Evolutionary conservation across 2,329 filamentous ascomycete genomes (phyloP).

Genomic region (Fusarium paranaense): DNA sequence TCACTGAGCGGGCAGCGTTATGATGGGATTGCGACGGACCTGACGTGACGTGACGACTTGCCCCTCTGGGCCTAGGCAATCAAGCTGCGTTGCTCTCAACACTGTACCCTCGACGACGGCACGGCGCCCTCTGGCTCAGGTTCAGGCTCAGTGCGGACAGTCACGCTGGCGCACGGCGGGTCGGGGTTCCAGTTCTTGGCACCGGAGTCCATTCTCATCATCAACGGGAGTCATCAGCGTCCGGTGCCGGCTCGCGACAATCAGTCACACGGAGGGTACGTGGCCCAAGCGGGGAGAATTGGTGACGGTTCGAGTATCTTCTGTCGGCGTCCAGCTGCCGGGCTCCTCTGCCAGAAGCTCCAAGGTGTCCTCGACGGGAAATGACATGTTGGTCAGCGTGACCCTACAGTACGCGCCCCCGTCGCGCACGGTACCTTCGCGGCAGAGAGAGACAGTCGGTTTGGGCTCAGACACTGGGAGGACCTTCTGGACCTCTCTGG

Average conservation of each 20-base stretch:
- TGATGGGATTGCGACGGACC: slow-evolving; percentile 29
- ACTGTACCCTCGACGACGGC: slow-evolving; percentile 29
- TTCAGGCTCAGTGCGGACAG: slow-evolving; percentile 18
- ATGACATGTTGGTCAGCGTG: slow-evolving; percentile 44
- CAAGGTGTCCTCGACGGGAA: slow-evolving; percentile 37
- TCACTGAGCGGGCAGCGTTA: slow-evolving; percentile 17
- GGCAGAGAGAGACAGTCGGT: slow-evolving; percentile 1
- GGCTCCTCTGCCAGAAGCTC: slow-evolving; percentile 1
- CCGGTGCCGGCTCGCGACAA: slow-evolving; percentile 32
- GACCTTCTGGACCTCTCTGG: slow-evolving; percentile 36
- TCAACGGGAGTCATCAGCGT: slow-evolving; percentile 34
- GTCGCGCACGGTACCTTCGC: slow-evolving; percentile 14
- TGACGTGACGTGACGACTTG: slow-evolving; percentile 41
- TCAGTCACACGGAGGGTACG: slow-evolving; percentile 37
- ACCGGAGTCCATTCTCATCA: slow-evolving; percentile 15
- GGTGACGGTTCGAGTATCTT: slow-evolving; percentile 42
- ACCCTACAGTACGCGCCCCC: slow-evolving; percentile 36
- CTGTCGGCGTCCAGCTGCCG: slow-evolving; percentile 26
- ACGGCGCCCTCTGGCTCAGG: slow-evolving; percentile 12
- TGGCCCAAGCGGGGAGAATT: slow-evolving; percentile 28
- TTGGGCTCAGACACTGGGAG: slow-evolving; percentile 24
- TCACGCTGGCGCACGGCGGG: slow-evolving; percentile 26
- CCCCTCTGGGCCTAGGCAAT: slow-evolving; percentile 23
- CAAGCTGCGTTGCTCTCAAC: not conserved
- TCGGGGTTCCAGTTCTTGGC: slow-evolving; percentile 21